Percentiles rank a stretch among this genome's conserved stretches.
Conservation (phyloP, 202 grass and related monocot genomes). For the Zizania palustris region DNA sequence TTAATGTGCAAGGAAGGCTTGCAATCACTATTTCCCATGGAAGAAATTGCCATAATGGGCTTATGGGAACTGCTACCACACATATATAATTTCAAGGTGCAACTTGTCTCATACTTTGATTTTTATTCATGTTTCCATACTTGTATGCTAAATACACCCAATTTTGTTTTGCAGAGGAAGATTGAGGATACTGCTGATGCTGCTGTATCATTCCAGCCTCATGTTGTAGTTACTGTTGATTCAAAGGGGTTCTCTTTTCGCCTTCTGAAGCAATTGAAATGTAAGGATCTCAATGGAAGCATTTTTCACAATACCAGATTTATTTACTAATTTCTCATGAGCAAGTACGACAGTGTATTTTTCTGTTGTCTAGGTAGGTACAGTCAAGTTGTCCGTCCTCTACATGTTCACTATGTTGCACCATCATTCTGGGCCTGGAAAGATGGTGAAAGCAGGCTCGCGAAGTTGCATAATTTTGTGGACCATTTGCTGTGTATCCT, state of each 20-base stretch:
- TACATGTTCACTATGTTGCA: slow-evolving; percentile 92
- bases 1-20: slow-evolving; percentile 83
- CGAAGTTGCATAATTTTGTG: slow-evolving; percentile 58
- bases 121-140: slow-evolving; percentile 25
- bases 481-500: slow-evolving; percentile 94
- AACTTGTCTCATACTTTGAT: slow-evolving; percentile 33
- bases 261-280: slow-evolving; percentile 67
- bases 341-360: slow-evolving; percentile 25
- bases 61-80: slow-evolving; percentile 93
- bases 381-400: slow-evolving; percentile 41
- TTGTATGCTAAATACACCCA: slow-evolving; percentile 27
- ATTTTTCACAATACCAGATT: slow-evolving; percentile 33
- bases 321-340: slow-evolving; percentile 34
- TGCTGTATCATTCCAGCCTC: slow-evolving; percentile 71
- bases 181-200: slow-evolving; percentile 61
- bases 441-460: slow-evolving; percentile 84
- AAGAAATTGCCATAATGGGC: slow-evolving; percentile 94
- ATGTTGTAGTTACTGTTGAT: slow-evolving; percentile 88
- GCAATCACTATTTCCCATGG: slow-evolving; percentile 86
- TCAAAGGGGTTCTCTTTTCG: slow-evolving; percentile 95
- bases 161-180: slow-evolving; percentile 59
- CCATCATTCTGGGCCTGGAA: slow-evolving; percentile 99
- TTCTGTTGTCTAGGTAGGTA: slow-evolving; percentile 60
- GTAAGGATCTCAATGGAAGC: slow-evolving; percentile 47
- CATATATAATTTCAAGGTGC: slow-evolving; percentile 77